Conservation (phyloP, 2,329 filamentous ascomycete species). For the Metarhizium brunneum region DNA sequence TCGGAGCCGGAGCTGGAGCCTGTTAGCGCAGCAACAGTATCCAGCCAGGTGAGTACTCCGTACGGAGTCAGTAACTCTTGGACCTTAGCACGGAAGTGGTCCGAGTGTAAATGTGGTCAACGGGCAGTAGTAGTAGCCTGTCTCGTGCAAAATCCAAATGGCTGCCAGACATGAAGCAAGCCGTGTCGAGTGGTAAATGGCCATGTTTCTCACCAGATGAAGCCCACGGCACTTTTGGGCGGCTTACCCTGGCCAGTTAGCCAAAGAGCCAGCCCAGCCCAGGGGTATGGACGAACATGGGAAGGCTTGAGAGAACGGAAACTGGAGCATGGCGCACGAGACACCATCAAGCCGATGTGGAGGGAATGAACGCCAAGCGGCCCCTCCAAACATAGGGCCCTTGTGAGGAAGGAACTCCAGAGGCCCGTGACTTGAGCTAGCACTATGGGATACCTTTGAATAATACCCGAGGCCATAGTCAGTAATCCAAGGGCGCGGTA, state of each 20-base stretch:
- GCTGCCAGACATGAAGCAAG: background rate
- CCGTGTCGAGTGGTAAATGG: background rate
- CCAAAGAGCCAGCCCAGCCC: background rate
- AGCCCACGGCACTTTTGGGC: background rate
- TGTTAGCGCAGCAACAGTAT: background rate
- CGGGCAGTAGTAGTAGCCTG: background rate
- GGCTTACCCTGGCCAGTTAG: background rate
- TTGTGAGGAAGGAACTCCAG: background rate
- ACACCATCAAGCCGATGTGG: background rate
- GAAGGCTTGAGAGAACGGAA: background rate
- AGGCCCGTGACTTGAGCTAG: background rate
- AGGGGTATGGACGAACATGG: background rate
- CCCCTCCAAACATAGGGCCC: background rate
- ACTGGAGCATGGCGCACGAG: background rate
- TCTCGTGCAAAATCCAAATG: background rate
- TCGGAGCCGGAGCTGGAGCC: background rate
- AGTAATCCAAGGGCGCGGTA: background rate
- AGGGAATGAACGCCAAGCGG: background rate
- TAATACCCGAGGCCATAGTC: background rate
- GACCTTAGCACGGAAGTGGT: background rate
- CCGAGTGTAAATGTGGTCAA: background rate
- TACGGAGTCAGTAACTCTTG: background rate
- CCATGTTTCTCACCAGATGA: background rate
- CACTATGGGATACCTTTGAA: background rate
- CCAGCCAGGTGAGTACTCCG: background rate